phyloP scores from a whole-genome alignment of 495 filamentous ascomycete species.

The Penicillium egyptiacum region DNA sequence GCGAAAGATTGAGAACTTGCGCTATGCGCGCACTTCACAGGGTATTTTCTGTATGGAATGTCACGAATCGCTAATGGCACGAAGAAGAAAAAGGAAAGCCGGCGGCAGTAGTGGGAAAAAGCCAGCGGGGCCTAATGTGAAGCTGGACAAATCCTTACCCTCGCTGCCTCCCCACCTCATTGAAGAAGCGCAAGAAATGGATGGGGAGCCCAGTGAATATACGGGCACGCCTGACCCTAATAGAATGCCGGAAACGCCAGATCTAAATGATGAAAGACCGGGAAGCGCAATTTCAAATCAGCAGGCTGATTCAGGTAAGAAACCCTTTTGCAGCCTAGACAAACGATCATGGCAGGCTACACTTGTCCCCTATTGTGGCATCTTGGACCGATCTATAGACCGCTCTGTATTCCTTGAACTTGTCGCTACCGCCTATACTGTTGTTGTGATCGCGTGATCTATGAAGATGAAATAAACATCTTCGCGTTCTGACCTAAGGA shows the following conservation, averaged over 20 bases:
- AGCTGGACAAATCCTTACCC: slow-evolving; percentile 90
- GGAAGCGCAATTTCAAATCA: slow-evolving; percentile 16
- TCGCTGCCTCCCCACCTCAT: slow-evolving; percentile 81
- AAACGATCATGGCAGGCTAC: not conserved
- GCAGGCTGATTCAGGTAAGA: slow-evolving; percentile 24
- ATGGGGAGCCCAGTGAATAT: slow-evolving; percentile 66
- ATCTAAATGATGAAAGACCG: slow-evolving; percentile 12
- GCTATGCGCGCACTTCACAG: slow-evolving; percentile 96
- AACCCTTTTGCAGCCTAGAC: not conserved
- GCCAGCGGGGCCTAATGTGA: slow-evolving; percentile 57
- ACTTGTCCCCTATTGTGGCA: not conserved
- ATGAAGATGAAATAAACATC: not conserved
- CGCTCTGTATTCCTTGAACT: not conserved
- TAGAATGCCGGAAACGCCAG: slow-evolving; percentile 24
- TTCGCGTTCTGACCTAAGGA: not conserved
- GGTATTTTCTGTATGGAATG: slow-evolving; percentile 99
- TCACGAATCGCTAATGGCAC: slow-evolving; percentile 97
- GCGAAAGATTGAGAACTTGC: slow-evolving; percentile 94
- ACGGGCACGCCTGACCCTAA: slow-evolving; percentile 61
- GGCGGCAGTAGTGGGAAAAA: slow-evolving; percentile 52
- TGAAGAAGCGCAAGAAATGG: slow-evolving; percentile 61
- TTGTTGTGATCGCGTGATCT: not conserved
- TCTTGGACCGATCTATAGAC: not conserved
- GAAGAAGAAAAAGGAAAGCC: slow-evolving; percentile 83
- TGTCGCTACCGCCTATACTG: not conserved